Evolutionary conservation across 2,329 filamentous ascomycete genomes (phyloP).

Genomic region (Colletotrichum truncatum): DNA sequence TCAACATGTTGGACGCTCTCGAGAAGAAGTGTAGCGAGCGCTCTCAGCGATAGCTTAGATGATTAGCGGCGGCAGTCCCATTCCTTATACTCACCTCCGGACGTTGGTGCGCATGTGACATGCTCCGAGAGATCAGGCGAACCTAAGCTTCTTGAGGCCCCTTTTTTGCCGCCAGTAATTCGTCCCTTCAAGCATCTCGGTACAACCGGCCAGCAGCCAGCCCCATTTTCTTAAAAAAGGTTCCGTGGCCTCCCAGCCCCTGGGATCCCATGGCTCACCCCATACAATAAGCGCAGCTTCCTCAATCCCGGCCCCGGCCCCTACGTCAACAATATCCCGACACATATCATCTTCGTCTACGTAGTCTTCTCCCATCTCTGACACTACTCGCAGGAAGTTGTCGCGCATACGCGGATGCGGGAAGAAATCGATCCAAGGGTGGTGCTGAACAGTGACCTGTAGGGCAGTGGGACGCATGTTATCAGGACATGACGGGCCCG

Average conservation of each 20-base stretch:
- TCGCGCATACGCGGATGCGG: slow-evolving; percentile 40
- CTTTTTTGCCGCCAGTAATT: slow-evolving; percentile 43
- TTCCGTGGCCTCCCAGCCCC: slow-evolving; percentile 57
- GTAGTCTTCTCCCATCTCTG: slow-evolving; percentile 12
- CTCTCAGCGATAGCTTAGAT: neutral
- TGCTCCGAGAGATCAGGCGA: neutral
- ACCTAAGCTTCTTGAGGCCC: slow-evolving; percentile 14
- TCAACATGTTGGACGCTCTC: slow-evolving; percentile 36
- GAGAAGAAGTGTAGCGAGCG: slow-evolving; percentile 19
- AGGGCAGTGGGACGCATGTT: slow-evolving; percentile 39
- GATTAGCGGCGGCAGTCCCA: too few relatives aligned
- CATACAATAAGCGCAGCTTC: slow-evolving; percentile 40
- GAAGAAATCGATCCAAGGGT: slow-evolving; percentile 45
- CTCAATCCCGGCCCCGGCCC: slow-evolving; percentile 19
- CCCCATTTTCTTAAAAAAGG: slow-evolving; percentile 56
- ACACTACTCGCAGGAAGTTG: slow-evolving; percentile 34
- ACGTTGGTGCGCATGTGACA: too few relatives aligned
- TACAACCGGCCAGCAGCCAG: slow-evolving; percentile 46
- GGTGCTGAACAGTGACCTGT: slow-evolving; percentile 38
- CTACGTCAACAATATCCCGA: slow-evolving; percentile 27
- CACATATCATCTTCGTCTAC: slow-evolving; percentile 29
- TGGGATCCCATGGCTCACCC: slow-evolving; percentile 54
- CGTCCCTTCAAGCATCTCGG: slow-evolving; percentile 46
- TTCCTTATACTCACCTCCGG: too few relatives aligned
- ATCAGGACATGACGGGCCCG: neutral